These are phyloP conservation scores for Penicillium sp. DNA, from an alignment of 2,329 filamentous ascomycete genomes.

Conservation along the genomic window DNA sequence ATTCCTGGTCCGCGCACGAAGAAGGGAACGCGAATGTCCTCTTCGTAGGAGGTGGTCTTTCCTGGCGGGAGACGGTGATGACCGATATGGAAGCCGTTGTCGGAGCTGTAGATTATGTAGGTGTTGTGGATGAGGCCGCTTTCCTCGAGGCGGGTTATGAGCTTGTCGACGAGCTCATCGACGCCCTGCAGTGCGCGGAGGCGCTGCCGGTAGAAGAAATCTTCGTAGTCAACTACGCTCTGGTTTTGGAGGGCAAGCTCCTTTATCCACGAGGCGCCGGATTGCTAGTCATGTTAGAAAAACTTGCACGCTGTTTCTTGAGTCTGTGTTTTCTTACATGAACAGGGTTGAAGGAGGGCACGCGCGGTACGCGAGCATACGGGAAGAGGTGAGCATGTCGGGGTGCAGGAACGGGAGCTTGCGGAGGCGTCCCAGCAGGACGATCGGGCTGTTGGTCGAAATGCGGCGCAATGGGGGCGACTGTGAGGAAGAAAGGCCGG, in stretches of 20 bases:
- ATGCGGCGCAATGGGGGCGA: conserved; percentile 72
- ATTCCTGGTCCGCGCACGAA: conserved; percentile 17
- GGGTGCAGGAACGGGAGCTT: conserved; percentile 62
- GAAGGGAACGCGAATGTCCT: conserved; percentile 19
- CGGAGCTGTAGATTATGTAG: conserved; percentile 64
- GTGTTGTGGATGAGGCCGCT: conserved; percentile 54
- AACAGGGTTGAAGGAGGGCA: conserved; percentile 32
- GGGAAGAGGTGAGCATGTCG: conserved; percentile 68
- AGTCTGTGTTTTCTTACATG: background rate
- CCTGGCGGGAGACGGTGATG: conserved; percentile 63
- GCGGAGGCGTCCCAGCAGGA: conserved; percentile 45
- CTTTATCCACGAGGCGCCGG: conserved; percentile 52
- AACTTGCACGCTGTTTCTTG: conserved; percentile 2
- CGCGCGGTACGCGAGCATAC: conserved; percentile 62
- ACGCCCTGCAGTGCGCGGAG: conserved; percentile 58
- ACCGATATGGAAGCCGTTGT: conserved; percentile 65
- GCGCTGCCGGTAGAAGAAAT: conserved; percentile 55
- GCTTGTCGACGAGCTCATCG: conserved; percentile 56
- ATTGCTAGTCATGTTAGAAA: conserved; percentile 35
- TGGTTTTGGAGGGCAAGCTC: conserved; percentile 50
- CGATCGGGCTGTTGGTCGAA: conserved; percentile 46
- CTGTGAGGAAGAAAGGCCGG: conserved; percentile 69
- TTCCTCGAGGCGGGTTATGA: conserved; percentile 49
- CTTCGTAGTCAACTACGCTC: conserved; percentile 55
- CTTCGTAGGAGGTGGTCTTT: conserved; percentile 58